phyloP scores from a whole-genome alignment of 1,139 yeast genomes.

The Eremothecium coryli region DNA sequence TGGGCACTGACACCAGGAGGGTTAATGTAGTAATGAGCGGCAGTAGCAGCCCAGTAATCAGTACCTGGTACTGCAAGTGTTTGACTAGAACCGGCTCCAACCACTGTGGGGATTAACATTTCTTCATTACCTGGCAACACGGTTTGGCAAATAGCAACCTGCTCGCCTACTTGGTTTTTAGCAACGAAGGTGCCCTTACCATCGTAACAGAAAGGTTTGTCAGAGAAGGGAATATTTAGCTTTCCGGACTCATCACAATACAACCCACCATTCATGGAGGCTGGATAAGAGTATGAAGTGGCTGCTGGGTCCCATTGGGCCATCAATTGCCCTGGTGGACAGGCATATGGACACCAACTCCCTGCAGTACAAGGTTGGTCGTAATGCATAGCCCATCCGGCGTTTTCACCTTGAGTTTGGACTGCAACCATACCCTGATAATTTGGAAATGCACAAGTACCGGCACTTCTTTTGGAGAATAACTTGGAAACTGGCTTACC shows the following conservation, averaged over 20 bases:
- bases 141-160: conserved; percentile 82
- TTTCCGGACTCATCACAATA: conserved; percentile 65
- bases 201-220: conserved; percentile 57
- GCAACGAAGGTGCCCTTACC: conserved; percentile 69
- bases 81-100: conserved; percentile 38
- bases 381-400: conserved; percentile 83
- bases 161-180: conserved; percentile 40
- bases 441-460: conserved; percentile 59
- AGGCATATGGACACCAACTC: conserved; percentile 78
- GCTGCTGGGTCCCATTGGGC: conserved; percentile 67
- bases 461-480: conserved; percentile 8
- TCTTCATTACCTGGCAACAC: conserved; percentile 91
- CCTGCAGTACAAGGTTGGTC: conserved; percentile 69
- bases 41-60: conserved; percentile 62
- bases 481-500: background rate
- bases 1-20: conserved; percentile 72
- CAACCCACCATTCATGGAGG: conserved; percentile 73
- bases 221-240: conserved; percentile 43
- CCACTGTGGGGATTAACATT: conserved; percentile 78
- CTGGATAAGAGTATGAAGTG: conserved; percentile 53
- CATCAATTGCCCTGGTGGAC: conserved; percentile 74
- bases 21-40: conserved; percentile 81
- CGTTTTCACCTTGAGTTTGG: conserved; percentile 48
- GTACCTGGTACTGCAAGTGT: conserved; percentile 79
- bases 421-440: conserved; percentile 59